Percentiles rank a stretch among this genome's conserved stretches.
phyloP scores from a whole-genome alignment of 2,329 filamentous ascomycete species.

The Coniochaeta sp. region DNA sequence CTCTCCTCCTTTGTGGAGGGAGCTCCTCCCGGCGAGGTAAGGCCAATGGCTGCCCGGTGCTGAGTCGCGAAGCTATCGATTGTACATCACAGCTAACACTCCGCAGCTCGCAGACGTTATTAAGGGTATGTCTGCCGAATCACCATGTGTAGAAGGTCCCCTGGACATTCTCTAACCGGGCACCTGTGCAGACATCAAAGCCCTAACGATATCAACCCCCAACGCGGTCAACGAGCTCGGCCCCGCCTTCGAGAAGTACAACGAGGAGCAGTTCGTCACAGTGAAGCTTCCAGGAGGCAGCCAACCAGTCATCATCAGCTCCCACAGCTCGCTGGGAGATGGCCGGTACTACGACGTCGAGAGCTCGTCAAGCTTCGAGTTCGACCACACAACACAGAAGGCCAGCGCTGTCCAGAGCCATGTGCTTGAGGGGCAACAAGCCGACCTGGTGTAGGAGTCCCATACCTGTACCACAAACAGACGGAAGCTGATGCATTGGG shows the following conservation, averaged over 20 bases:
- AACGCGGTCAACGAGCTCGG: conserved; percentile 64
- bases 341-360: conserved; percentile 87
- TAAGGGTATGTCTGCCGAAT: conserved; percentile 52
- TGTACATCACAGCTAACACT: too few relatives aligned
- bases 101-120: conserved; percentile 83
- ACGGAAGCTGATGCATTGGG: neutral
- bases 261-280: conserved; percentile 86
- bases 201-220: conserved; percentile 65
- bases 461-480: neutral
- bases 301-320: conserved; percentile 77
- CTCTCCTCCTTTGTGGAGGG: conserved; percentile 86
- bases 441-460: conserved; percentile 68
- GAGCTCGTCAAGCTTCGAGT: conserved; percentile 79
- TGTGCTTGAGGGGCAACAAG: conserved; percentile 66
- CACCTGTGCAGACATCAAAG: conserved; percentile 71
- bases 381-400: conserved; percentile 79
- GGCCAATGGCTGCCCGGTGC: too few relatives aligned
- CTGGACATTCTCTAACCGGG: conserved; percentile 1
- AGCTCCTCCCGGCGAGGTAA: conserved; percentile 92
- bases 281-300: conserved; percentile 84
- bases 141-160: neutral
- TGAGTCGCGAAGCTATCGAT: too few relatives aligned
- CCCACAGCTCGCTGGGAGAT: conserved; percentile 73
- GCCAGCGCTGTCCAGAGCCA: conserved; percentile 77
- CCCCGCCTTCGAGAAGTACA: conserved; percentile 88